These are phyloP conservation scores for Cardiosporidium cionae DNA, from an alignment of 169 alveolate species.

Conservation along the genomic window DNA sequence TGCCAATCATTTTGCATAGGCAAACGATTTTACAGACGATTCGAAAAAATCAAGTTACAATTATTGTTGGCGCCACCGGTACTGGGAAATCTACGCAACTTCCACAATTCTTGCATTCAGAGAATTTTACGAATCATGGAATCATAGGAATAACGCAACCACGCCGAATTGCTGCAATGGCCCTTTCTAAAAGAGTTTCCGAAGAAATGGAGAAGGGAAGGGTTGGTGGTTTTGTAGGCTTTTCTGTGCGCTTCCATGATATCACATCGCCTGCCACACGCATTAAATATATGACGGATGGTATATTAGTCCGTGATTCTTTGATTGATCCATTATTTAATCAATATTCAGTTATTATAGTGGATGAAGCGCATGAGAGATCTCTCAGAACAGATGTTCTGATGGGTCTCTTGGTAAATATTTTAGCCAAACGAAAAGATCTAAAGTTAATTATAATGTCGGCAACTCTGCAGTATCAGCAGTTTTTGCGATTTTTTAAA, in stretches of 20 bases:
- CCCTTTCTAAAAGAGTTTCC: background rate
- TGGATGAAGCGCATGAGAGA: constrained; percentile 99
- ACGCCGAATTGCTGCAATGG: background rate
- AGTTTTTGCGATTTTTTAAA: constrained; percentile 85
- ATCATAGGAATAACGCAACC: background rate
- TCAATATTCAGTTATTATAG: constrained; percentile 85
- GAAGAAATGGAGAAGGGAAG: background rate
- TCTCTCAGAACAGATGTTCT: constrained; percentile 93
- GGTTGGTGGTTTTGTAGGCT: constrained; percentile 46
- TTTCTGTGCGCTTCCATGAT: constrained; percentile 81
- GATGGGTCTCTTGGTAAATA: constrained; percentile 85
- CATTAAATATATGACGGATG: constrained; percentile 97
- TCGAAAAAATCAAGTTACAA: constrained; percentile 77
- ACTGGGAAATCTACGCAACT: constrained; percentile 99
- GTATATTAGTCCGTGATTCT: constrained; percentile 95
- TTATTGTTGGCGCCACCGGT: constrained; percentile 97
- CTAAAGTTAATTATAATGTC: constrained; percentile 91
- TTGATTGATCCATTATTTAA: constrained; percentile 80
- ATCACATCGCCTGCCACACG: constrained; percentile 83
- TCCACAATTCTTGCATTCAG: constrained; percentile 89
- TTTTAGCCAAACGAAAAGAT: constrained; percentile 72
- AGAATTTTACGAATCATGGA: constrained; percentile 67
- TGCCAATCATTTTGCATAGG: constrained; percentile 1
- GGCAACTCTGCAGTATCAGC: constrained; percentile 98
- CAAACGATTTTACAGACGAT: constrained; percentile 74